A percentile compares a stretch with the other conserved stretches of the same genome.
phyloP scores from a whole-genome alignment of 306 rosid species.

The Vigna mungo region DNA sequence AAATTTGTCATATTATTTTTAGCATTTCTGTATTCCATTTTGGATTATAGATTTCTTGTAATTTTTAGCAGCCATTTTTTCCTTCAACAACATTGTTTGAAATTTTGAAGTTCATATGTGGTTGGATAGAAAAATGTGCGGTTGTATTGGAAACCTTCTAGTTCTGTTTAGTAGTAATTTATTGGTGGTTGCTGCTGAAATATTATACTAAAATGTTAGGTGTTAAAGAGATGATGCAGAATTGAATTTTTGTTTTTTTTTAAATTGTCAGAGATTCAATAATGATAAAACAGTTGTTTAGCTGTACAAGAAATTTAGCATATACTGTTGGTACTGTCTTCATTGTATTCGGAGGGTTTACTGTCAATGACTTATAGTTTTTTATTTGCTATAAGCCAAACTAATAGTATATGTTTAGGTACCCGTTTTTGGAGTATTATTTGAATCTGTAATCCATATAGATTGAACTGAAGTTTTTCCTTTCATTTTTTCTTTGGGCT shows the following conservation, averaged over 20 bases:
- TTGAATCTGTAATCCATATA: background rate
- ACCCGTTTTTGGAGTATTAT: background rate
- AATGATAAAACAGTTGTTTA: too few species aligned
- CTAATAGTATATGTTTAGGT: background rate
- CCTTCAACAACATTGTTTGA: background rate
- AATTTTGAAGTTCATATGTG: background rate
- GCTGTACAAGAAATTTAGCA: too few species aligned
- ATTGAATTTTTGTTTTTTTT: too few species aligned
- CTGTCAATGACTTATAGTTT: background rate
- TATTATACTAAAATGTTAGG: too few species aligned
- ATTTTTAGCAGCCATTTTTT: background rate
- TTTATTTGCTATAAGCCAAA: slow-evolving; percentile 8
- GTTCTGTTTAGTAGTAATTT: too few species aligned
- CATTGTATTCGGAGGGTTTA: background rate
- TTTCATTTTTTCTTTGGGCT: background rate
- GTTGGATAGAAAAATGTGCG: background rate
- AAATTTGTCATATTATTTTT: background rate
- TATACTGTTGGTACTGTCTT: too few species aligned
- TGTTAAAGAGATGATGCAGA: too few species aligned
- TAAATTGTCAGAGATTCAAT: too few species aligned
- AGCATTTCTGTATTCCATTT: background rate
- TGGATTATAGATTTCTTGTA: background rate
- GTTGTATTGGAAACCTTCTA: too few species aligned
- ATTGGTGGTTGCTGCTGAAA: too few species aligned
- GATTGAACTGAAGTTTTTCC: background rate